Base-by-base conservation (phyloP, 169 alveolate species). In the Cryptosporidium canis region DNA sequence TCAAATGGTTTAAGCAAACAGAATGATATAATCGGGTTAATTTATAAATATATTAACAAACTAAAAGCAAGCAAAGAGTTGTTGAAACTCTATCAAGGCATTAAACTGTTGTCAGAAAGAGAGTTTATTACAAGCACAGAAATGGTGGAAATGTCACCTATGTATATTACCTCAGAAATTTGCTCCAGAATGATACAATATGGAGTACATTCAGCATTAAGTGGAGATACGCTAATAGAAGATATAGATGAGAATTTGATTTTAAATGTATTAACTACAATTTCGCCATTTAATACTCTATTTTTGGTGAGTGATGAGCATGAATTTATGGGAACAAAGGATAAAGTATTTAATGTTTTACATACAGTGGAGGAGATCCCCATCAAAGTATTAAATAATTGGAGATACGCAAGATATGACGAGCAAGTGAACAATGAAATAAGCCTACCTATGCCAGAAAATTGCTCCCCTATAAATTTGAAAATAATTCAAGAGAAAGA, bases 141-240 rank as follows among this genome's bases (percentile, higher is more conserved):
- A 24, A 53, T 61, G 63, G 21, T 16, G 4, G 87, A 61, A 3
- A 56, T 41, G 27, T 77, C 87, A 16, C 87, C 87, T 5, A 58
- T 77, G 72, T 58, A 77, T 55, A 12, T 7, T 18, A 66, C 66
- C 11, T 77, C 87, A 27, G 87, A 77, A 41, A 77, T 77, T 58
- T 77, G 87, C 18, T 77, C 87, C 16, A 77, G 64, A 31, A 24
- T 77, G 44, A 51, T 77, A 18, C 68, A 77, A 77, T 58, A 58
- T 58, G 87, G 87, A 61, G 77, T 39, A 41, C 71, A 77, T 58
- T 29, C 35, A 5, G 87, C 72, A 29, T 45, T 77, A 24, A 77
- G 87, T 58, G 87, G 77, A 35, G 87, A 77, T 39, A 21, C 58
- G 8, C 44, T 77, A 56, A 77, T 77, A 27, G 47, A 77, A 41